phyloP scores from a whole-genome alignment of 1,284 basidiomycete genomes.

The Moesziomyces sp. region DNA sequence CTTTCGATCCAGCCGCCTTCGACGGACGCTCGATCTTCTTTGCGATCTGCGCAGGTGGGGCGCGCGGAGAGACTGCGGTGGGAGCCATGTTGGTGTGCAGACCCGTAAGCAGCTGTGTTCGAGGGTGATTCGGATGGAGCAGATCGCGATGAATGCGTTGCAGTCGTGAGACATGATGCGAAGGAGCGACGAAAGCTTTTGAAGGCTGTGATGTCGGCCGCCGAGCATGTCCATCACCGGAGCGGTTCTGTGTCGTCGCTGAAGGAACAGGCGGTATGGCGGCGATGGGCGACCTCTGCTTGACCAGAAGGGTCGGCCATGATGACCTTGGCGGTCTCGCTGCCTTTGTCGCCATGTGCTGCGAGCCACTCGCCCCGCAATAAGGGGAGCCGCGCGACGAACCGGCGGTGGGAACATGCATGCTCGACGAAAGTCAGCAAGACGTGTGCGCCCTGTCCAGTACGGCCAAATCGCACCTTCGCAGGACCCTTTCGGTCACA shows the following conservation, averaged over 20 bases:
- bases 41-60: slow-evolving; percentile 17
- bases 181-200: slow-evolving; percentile 27
- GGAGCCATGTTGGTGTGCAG: slow-evolving; percentile 27
- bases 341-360: slow-evolving; percentile 14
- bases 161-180: slow-evolving; percentile 23
- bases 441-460: no score
- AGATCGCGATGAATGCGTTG: slow-evolving; percentile 20
- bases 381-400: not conserved
- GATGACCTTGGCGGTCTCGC: slow-evolving; percentile 33
- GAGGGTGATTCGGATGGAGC: not conserved
- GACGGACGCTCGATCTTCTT: slow-evolving; percentile 3
- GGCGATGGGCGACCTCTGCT: not conserved
- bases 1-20: not conserved
- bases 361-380: not conserved
- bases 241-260: not conserved
- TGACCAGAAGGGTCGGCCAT: slow-evolving; percentile 41
- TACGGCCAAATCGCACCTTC: no score
- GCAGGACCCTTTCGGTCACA: no score
- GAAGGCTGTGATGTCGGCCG: slow-evolving; percentile 18
- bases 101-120: not conserved
- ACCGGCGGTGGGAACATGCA: no score
- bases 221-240: slow-evolving; percentile 5
- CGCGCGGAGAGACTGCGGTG: slow-evolving; percentile 34
- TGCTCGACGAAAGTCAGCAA: no score
- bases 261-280: slow-evolving; percentile 3